A percentile compares a stretch with the other conserved stretches of the same genome.
These are phyloP conservation scores for Coemansia sp. DNA, from an alignment of 192 early-diverging fungal species.

Conservation along the genomic window DNA sequence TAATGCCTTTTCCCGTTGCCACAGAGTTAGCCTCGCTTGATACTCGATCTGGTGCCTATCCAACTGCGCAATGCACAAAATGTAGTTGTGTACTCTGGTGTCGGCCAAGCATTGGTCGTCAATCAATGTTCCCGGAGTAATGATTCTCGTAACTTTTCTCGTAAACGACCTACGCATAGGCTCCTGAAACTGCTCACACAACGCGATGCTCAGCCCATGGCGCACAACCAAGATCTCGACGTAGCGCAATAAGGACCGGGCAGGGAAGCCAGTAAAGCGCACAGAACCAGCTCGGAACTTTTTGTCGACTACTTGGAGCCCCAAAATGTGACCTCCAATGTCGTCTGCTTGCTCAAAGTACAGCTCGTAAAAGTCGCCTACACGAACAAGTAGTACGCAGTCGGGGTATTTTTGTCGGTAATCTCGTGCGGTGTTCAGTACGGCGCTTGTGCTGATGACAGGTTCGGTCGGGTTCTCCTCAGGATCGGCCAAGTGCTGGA, in stretches of 20 bases:
- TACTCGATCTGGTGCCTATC: conserved; percentile 14
- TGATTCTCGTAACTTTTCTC: conserved; percentile 73
- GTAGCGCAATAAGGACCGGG: conserved; percentile 63
- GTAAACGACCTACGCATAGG: conserved; percentile 56
- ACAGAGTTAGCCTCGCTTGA: not conserved
- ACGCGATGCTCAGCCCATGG: conserved; percentile 62
- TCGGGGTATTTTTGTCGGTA: conserved; percentile 63
- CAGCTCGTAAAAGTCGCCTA: conserved; percentile 83
- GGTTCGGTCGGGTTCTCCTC: not conserved
- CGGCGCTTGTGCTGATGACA: conserved; percentile 31
- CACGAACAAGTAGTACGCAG: conserved; percentile 71
- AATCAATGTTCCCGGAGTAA: conserved; percentile 86
- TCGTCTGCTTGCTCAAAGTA: conserved; percentile 74
- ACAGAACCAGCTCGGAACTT: conserved; percentile 60
- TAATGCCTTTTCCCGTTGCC: conserved; percentile 11
- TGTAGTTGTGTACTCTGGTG: conserved; percentile 71
- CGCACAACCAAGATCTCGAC: conserved; percentile 66
- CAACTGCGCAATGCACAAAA: conserved; percentile 62
- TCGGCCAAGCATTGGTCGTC: conserved; percentile 68
- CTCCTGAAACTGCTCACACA: conserved; percentile 70
- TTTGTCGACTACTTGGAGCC: conserved; percentile 71
- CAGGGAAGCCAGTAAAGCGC: conserved; percentile 74
- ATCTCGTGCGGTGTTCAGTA: conserved; percentile 56
- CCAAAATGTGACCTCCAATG: conserved; percentile 63
- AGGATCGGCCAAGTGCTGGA: not conserved